Evolutionary conservation across 371 early-diverging fungal species (phyloP).

Genomic region (Mucor mucedo): DNA sequence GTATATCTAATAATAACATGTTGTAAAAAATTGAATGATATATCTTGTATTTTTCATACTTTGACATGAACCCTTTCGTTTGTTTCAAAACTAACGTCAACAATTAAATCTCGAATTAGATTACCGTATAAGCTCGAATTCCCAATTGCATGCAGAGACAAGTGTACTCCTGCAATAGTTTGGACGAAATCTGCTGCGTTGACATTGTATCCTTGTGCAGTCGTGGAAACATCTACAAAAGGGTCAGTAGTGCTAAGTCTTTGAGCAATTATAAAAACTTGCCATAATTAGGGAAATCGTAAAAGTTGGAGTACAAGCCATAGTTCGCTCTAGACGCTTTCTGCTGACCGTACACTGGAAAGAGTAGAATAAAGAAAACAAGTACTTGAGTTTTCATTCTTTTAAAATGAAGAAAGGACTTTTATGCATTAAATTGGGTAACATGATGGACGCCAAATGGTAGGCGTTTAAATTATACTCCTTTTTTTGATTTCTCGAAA

Average conservation of each 20-base stretch:
- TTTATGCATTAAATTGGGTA: too few relatives aligned
- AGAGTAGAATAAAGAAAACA: too few relatives aligned
- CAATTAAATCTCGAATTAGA: constrained; percentile 41
- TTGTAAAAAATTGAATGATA: too few relatives aligned
- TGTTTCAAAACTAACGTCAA: constrained; percentile 52
- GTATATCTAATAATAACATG: constrained; percentile 33
- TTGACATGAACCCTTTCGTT: constrained; percentile 52
- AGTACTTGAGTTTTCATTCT: too few relatives aligned
- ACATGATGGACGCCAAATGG: too few relatives aligned
- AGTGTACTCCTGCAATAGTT: not conserved
- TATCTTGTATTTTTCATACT: constrained; percentile 3
- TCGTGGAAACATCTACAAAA: not conserved
- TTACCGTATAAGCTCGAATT: constrained; percentile 34
- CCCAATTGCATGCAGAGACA: not conserved
- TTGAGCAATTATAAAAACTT: not conserved
- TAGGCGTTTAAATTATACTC: too few relatives aligned
- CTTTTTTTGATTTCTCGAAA: too few relatives aligned
- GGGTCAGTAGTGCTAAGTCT: not conserved
- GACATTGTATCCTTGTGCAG: not conserved
- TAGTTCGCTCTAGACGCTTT: not conserved
- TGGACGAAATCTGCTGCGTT: not conserved
- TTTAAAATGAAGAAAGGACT: too few relatives aligned
- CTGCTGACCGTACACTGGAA: too few relatives aligned
- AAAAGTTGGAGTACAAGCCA: constrained; percentile 1
- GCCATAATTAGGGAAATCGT: constrained; percentile 11